These are phyloP conservation scores for Camelina laxa DNA, from an alignment of 345 rosid genomes.

Conservation along the genomic window DNA sequence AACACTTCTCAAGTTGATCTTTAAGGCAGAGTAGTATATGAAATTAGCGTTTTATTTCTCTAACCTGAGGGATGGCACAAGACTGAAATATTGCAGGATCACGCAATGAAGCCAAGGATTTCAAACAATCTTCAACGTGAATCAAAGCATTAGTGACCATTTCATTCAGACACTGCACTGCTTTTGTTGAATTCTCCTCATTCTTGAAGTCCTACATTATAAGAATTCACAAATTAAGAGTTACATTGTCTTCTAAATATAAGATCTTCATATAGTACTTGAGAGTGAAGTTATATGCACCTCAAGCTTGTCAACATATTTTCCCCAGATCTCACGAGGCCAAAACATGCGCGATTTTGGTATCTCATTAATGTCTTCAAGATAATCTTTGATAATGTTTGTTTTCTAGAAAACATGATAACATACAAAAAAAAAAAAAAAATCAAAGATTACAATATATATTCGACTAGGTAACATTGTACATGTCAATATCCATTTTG, in stretches of 20 bases:
- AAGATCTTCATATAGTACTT: neutral
- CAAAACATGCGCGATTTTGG: slow-evolving; percentile 96
- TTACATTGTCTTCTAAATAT: neutral
- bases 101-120: slow-evolving; percentile 57
- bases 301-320: slow-evolving; percentile 88
- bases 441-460: slow-evolving; percentile 8
- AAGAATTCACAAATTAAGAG: neutral
- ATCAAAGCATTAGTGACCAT: slow-evolving; percentile 83
- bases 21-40: neutral
- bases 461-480: neutral
- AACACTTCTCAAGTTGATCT: neutral
- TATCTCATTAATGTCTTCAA: slow-evolving; percentile 91
- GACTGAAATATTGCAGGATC: slow-evolving; percentile 70
- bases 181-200: slow-evolving; percentile 76
- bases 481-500: neutral
- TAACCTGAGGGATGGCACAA: slow-evolving; percentile 89
- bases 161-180: slow-evolving; percentile 88
- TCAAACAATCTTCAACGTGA: slow-evolving; percentile 78
- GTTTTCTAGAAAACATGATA: slow-evolving; percentile 59
- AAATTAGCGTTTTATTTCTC: neutral
- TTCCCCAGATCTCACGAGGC: slow-evolving; percentile 93
- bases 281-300: slow-evolving; percentile 49
- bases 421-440: neutral
- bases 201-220: slow-evolving; percentile 68
- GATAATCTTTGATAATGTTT: slow-evolving; percentile 84